Base-by-base conservation (phyloP, 1,284 basidiomycete genomes). In the Ceratobasidium sp. region DNA sequence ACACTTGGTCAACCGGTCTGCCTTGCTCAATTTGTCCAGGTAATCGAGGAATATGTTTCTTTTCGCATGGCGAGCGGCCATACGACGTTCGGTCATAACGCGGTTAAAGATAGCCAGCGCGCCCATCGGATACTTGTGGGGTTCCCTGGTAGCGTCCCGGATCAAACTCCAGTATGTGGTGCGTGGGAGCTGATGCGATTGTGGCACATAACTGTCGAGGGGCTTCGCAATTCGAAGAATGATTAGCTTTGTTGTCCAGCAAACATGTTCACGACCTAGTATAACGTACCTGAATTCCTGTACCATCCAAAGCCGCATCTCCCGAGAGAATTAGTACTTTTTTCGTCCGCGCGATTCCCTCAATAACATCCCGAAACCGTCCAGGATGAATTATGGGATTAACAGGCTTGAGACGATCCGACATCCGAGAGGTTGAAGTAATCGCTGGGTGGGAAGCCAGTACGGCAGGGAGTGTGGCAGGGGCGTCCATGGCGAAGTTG, bases 51-150 rank as follows among this genome's bases (percentile, higher is more conserved):
- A 33, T 9, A 1, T n/a, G 5, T 21, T 52, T 2, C 9, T 1
- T 4, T n/a, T 9, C 9, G 23, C 21, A n/a, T 4, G 21, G 11
- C 62, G 62, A 0, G 41, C 52, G 14, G 19, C 23, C 8, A 50
- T 21, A 16, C 62, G 23, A 2, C 62, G 62, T 2, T 1, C 1
- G 7, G 62, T 25, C 62, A 66, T 66, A 9, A 23, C 49, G 2
- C 14, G 8, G 21, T 66, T 66, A 2, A 41, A 19, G 6, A 9
- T n/a, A 5, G 49, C 49, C 2, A 64, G 60, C 1, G 9, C 1
- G 1, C 36, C 19, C 2, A 16, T 1, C 11, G 36, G 21, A 4
- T 53, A 9, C 5, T n/a, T 27, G 1, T 53, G 36, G 9, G 33
- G 9, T 1, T 44, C 2, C 1, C 8, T 13, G 46, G 25, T 49